A percentile compares a stretch with the other conserved stretches of the same genome.
Conservation (phyloP, 306 rosid species). For the Argentina anserina region DNA sequence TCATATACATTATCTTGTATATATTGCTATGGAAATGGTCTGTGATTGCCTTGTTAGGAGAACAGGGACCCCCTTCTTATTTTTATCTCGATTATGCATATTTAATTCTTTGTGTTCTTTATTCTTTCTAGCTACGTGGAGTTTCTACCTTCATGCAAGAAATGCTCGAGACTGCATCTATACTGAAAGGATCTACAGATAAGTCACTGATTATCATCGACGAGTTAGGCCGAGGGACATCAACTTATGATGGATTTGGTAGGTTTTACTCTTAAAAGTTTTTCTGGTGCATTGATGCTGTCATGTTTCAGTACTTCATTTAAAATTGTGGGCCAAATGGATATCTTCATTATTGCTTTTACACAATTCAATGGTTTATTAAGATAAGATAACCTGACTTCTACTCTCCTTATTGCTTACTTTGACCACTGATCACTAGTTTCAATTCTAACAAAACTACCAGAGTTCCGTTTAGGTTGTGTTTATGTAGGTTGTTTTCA, state of each 20-base stretch:
- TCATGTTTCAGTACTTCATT: constrained; percentile 1
- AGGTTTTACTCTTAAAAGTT: constrained; percentile 35
- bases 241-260: constrained; percentile 99
- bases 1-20: constrained; percentile 1
- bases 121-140: constrained; percentile 72
- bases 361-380: background rate
- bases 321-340: background rate
- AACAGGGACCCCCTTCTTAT: background rate
- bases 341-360: background rate
- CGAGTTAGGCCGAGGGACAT: constrained; percentile 97
- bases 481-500: background rate
- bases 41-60: background rate
- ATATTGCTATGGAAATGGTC: constrained; percentile 7
- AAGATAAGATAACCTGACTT: background rate
- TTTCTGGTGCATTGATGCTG: constrained; percentile 21
- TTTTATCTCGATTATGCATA: constrained; percentile 14
- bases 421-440: background rate
- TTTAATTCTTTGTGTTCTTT: constrained; percentile 20
- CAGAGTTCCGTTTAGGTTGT: background rate
- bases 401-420: background rate
- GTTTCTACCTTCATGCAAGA: constrained; percentile 99
- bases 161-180: constrained; percentile 98
- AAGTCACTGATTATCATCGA: constrained; percentile 93
- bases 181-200: constrained; percentile 87
- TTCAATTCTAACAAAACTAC: background rate